These are phyloP conservation scores for Auricularia cornea DNA, from an alignment of 768 basidiomycete genomes.

Conservation along the genomic window DNA sequence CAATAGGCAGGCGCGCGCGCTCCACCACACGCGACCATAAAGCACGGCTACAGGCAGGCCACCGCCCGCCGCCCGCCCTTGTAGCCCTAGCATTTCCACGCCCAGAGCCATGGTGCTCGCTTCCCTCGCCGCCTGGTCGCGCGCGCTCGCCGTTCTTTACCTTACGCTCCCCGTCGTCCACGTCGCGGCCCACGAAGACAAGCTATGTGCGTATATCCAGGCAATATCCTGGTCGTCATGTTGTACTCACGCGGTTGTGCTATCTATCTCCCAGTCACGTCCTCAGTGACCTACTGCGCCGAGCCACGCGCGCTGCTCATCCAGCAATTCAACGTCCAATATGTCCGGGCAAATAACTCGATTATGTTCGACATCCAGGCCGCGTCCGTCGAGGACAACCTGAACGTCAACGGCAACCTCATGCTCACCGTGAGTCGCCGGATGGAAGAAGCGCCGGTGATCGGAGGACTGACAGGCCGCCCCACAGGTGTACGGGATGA, in stretches of 20 bases:
- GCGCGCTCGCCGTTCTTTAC: background rate
- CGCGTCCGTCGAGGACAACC: conserved; percentile 68
- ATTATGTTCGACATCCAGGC: conserved; percentile 80
- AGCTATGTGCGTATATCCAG: background rate
- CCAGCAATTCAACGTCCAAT: conserved; percentile 66
- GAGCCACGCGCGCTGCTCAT: conserved; percentile 74
- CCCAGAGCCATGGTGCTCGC: background rate
- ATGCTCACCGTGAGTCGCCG: conserved; percentile 46
- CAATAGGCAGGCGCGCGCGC: no score
- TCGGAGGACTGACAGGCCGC: background rate
- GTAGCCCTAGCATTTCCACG: background rate
- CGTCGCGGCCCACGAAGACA: background rate
- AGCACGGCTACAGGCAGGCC: background rate
- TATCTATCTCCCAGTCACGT: conserved; percentile 45
- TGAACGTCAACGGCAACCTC: conserved; percentile 76
- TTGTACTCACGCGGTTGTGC: background rate
- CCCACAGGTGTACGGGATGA: conserved; percentile 59
- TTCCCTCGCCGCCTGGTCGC: background rate
- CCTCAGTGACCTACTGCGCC: conserved; percentile 80
- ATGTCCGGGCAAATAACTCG: conserved; percentile 61
- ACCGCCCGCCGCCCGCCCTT: background rate
- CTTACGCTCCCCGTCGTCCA: background rate
- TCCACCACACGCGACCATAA: background rate
- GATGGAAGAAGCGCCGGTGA: no score
- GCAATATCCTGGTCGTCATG: background rate